Evolutionary conservation across 129 eudicot genomes (phyloP), one percentile per base, ranked within the genome.

Genomic region (Tanacetum coccineum): DNA sequence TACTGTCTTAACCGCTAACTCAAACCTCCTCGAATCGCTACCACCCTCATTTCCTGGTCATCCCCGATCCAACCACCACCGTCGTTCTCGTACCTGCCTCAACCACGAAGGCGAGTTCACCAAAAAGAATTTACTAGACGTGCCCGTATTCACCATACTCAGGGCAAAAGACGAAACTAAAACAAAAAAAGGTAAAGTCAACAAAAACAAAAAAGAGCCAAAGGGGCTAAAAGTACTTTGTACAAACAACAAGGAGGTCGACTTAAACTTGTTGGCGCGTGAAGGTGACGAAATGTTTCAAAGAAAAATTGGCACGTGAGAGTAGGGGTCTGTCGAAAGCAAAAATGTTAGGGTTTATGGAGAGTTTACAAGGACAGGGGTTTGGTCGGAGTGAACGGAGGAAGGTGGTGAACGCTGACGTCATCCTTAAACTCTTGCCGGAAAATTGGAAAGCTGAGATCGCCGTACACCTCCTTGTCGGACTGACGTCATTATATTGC

Each of bases 281-380:
- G 79, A 28, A 51, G 64, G 64, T n/a, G 64, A 59, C 55, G 39
- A 30, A 5, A 30, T 30, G 39, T 30, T 30, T 30, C 39, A 30
- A 30, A n/a, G 39, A 30, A 30, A 30, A 30, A 4, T 30, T 30
- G 62, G 68, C 73, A 73, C 79, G 73, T 74, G 61, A 32, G 73
- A 32, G 52, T 50, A 6, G n/a, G 69, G 53, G 79, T 75, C 67
- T 75, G 79, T 47, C 69, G 55, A 75, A 55, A 42, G 70, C 46
- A 60, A 49, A 67, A 13, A 51, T 61, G 69, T 19, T 75, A 75
- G 79, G 74, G 74, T 75, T 75, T 75, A 75, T 75, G 74, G 79
- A 75, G 50, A 75, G 40, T 67, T 60, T 68, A 50, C 13, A 75
- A 61, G 79, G 70, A 22, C 51, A 67, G 47, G 68, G 70, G 79